phyloP scores from a whole-genome alignment of 2,329 filamentous ascomycete genomes.

The Colletotrichum falcatum region DNA sequence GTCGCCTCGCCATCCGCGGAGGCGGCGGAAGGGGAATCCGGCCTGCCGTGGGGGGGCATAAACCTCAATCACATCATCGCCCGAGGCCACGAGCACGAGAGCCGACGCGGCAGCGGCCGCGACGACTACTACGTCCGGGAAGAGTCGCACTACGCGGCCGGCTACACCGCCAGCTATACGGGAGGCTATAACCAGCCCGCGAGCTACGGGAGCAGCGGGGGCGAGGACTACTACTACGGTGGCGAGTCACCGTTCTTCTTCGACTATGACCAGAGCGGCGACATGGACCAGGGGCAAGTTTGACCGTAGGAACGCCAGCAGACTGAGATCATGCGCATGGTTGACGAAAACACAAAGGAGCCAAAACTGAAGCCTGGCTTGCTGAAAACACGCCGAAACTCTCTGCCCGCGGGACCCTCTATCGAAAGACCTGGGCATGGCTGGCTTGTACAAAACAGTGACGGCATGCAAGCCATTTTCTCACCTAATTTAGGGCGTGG shows the following conservation, averaged over 20 bases:
- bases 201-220: conserved; percentile 51
- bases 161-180: conserved; percentile 43
- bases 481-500: neutral
- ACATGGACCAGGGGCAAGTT: conserved; percentile 18
- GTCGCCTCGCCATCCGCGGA: conserved; percentile 70
- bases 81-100: conserved; percentile 62
- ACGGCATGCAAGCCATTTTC: neutral
- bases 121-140: conserved; percentile 51
- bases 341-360: no score
- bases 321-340: neutral
- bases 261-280: conserved; percentile 41
- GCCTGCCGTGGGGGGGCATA: conserved; percentile 79
- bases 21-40: conserved; percentile 66
- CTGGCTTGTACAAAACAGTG: neutral
- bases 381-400: no score
- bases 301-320: conserved; percentile 1
- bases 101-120: conserved; percentile 56
- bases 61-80: conserved; percentile 68
- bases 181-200: conserved; percentile 44
- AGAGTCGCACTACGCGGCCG: conserved; percentile 47
- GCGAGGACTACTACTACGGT: conserved; percentile 51
- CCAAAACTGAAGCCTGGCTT: no score
- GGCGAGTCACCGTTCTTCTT: conserved; percentile 44
- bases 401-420: neutral
- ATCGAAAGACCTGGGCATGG: neutral